Conservation (phyloP, 257 asterid genomes). For the Solanum piurae region DNA sequence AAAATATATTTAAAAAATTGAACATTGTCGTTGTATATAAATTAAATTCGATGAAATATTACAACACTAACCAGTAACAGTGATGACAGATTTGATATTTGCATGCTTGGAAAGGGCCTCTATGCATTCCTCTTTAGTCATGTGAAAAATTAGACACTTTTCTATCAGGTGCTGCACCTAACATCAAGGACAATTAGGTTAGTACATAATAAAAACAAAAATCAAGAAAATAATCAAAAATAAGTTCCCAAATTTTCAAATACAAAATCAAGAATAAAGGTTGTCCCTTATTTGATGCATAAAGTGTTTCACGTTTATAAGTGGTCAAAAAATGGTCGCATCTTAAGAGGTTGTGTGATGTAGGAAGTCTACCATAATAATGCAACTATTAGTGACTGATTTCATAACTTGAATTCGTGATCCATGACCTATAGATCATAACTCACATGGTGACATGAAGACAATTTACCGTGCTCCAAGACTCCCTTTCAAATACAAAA, state of each 20-base stretch:
- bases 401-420: accelerated
- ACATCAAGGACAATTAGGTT: neutral
- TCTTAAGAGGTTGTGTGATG: too few species aligned
- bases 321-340: neutral
- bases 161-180: conserved; percentile 45
- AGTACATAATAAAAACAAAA: neutral
- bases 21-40: neutral
- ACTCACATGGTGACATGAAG: neutral
- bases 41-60: neutral
- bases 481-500: neutral
- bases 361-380: neutral
- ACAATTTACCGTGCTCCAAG: neutral
- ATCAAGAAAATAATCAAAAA: neutral
- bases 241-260: neutral
- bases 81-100: conserved; percentile 34
- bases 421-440: neutral
- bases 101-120: conserved; percentile 49
- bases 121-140: conserved; percentile 48
- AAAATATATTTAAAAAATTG: neutral
- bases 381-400: neutral
- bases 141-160: conserved; percentile 30
- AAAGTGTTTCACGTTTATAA: neutral
- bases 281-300: neutral
- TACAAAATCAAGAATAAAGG: neutral
- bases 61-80: conserved; percentile 31